Evolutionary conservation across 805 yeast genomes (phyloP).

Genomic region (Lipomyces orientalis): DNA sequence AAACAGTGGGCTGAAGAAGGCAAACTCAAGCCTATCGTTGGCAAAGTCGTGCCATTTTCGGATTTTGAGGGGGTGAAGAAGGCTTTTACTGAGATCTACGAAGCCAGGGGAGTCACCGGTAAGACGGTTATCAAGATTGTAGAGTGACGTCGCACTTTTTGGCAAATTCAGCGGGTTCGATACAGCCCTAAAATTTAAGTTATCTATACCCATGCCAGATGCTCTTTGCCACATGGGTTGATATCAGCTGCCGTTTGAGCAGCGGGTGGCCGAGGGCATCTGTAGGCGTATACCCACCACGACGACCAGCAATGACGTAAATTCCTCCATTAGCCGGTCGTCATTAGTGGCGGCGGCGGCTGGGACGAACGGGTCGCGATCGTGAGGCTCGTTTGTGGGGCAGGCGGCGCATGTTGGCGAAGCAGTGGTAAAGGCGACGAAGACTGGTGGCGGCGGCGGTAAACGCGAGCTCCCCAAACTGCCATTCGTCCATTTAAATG

Average conservation of each 20-base stretch:
- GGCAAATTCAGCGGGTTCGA: background rate
- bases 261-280: no score
- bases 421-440: background rate
- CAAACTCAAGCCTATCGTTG: constrained; percentile 33
- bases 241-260: background rate
- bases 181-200: no score
- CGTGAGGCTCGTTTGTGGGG: constrained; percentile 7
- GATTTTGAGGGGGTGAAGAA: constrained; percentile 26
- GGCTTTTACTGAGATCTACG: constrained; percentile 22
- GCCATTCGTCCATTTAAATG: background rate
- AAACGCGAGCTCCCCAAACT: background rate
- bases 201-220: background rate
- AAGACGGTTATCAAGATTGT: constrained; percentile 31
- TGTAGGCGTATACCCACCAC: no score
- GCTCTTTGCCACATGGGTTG: background rate
- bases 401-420: background rate
- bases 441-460: background rate
- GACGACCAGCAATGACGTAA: background rate
- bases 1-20: constrained; percentile 27
- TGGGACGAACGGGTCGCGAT: background rate
- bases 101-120: constrained; percentile 34
- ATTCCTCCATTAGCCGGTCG: background rate
- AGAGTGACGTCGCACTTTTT: background rate
- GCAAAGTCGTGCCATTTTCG: constrained; percentile 17
- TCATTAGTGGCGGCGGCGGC: background rate